Evolutionary conservation across 331 rosid species (phyloP).

Genomic region (Cydonia oblonga): DNA sequence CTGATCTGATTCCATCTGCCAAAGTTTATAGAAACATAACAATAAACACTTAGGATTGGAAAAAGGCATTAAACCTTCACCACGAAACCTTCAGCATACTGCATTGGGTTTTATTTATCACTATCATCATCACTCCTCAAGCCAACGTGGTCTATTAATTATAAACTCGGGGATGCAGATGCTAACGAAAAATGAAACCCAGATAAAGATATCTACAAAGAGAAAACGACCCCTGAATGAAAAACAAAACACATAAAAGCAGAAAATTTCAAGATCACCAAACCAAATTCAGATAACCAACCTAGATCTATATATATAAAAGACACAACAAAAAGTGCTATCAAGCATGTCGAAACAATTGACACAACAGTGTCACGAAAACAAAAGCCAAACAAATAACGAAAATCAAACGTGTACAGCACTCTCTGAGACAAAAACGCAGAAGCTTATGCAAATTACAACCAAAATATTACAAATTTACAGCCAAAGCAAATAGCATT

Average conservation of each 20-base stretch:
- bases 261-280: conserved; percentile 8
- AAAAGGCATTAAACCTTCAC: neutral
- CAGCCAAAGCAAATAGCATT: neutral
- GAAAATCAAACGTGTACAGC: conserved; percentile 7
- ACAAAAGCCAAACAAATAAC: conserved; percentile 4
- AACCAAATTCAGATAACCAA: conserved; percentile 13
- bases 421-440: conserved; percentile 1
- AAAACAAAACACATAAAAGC: neutral
- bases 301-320: conserved; percentile 31
- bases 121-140: neutral
- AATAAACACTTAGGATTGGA: conserved; percentile 6
- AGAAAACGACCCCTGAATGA: neutral
- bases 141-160: neutral
- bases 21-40: conserved; percentile 11
- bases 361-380: neutral
- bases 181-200: conserved; percentile 5
- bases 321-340: conserved; percentile 6
- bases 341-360: neutral
- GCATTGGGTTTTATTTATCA: neutral
- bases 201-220: neutral
- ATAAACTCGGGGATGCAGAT: neutral
- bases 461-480: conserved; percentile 13
- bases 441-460: conserved; percentile 3
- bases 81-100: neutral
- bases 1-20: conserved; percentile 38